Evolutionary conservation across 148 eudicot genomes (phyloP), one percentile per base, ranked within the genome.

Genomic region (Drosera capensis): DNA sequence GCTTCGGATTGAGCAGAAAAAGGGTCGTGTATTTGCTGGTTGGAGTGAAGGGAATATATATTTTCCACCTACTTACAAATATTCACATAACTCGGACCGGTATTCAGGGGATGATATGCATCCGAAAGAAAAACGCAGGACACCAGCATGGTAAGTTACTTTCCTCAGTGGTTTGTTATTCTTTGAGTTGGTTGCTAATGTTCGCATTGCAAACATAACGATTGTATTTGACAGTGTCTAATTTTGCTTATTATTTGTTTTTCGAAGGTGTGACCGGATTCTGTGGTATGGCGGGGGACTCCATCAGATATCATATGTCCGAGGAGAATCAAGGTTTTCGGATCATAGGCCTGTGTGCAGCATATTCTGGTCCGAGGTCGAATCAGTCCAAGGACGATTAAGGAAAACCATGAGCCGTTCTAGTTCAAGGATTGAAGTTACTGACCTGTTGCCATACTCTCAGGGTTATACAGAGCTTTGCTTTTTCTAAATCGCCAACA

Each of bases 31-130:
- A 18, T 84, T 88, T 62, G 54, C 71, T 3, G 95, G 73, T 21
- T 88, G 97, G 97, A 84, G 55, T 40, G 97, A 88, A 62, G 97
- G 97, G 42, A 78, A 74, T 52, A 88, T 88, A 66, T 88, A 80
- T 46, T 88, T 88, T 55, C 97, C 97, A 20, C 97, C 97, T 48
- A 88, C 97, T 20, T 88, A 88, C 66, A 88, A 88, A 58, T 88
- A 88, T 58, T 80, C 83, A 45, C 71, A 71, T 50, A 88, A 88
- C 71, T 88, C 97, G 40, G 97, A 88, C 45, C 66, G 93, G 66
- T 88, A 88, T 41, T 73, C 93, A 1, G 97, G 95, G 20, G 93
- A 80, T 46, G 86, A 68, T 55, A 57, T 73, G 74, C 86, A 75
- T 48, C 75, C 79, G 8, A 88, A 88, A 62, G 92, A 83, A 60